phyloP scores from a whole-genome alignment of 192 early-diverging fungal species.

The Jimgerdemannia lactiflua region DNA sequence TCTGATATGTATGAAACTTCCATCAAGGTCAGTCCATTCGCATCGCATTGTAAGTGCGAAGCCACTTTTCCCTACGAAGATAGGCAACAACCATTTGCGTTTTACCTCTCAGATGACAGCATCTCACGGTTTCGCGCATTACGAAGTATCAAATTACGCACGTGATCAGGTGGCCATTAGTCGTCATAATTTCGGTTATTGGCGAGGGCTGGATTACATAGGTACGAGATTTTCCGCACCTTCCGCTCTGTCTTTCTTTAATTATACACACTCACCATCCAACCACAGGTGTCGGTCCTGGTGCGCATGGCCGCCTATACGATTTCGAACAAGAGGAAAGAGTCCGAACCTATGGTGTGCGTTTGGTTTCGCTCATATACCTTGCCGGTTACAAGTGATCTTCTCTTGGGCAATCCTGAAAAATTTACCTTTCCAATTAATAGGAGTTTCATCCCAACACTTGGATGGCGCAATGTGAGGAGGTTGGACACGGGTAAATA shows the following conservation, averaged over 20 bases:
- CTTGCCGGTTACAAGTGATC: not conserved
- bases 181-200: constrained; percentile 52
- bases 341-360: constrained; percentile 45
- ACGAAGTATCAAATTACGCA: constrained; percentile 56
- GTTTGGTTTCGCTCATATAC: not conserved
- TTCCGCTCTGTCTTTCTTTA: not conserved
- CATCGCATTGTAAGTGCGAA: too few relatives aligned
- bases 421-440: not conserved
- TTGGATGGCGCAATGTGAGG: constrained; percentile 45
- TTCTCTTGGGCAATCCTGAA: not conserved
- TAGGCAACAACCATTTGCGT: not conserved
- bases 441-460: constrained; percentile 51
- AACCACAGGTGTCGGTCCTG: constrained; percentile 47
- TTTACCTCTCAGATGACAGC: constrained; percentile 22
- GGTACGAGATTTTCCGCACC: constrained; percentile 19
- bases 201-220: constrained; percentile 53
- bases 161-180: constrained; percentile 36
- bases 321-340: constrained; percentile 14
- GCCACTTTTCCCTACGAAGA: not conserved
- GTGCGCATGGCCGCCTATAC: constrained; percentile 49
- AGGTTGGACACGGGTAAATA: constrained; percentile 41
- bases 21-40: constrained; percentile 25
- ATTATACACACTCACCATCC: not conserved
- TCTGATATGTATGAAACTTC: constrained; percentile 53
- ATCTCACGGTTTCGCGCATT: constrained; percentile 43